These are phyloP conservation scores for Phlyctochytrium arcticum DNA, from an alignment of 192 early-diverging fungal genomes.

Conservation along the genomic window DNA sequence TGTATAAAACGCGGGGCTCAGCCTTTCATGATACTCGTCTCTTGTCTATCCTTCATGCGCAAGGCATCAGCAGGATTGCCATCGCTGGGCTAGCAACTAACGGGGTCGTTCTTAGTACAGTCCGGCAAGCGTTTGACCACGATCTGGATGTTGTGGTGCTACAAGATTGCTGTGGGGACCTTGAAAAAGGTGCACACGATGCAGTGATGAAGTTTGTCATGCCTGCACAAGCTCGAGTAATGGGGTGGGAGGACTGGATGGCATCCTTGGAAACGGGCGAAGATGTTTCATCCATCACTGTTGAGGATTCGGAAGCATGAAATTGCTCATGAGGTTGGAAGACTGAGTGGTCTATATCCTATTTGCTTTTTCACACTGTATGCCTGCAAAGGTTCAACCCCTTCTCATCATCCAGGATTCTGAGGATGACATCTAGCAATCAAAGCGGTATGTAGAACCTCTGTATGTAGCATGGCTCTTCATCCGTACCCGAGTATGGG, in stretches of 20 bases:
- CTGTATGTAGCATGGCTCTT: no score
- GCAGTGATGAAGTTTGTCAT: background rate
- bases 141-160: background rate
- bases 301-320: no score
- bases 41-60: background rate
- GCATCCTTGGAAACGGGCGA: no score
- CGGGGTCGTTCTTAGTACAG: background rate
- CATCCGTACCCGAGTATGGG: no score
- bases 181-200: background rate
- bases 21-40: background rate
- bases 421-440: no score
- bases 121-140: background rate
- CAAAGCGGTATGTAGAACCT: no score
- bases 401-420: no score
- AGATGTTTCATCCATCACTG: no score
- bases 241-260: background rate
- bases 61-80: background rate
- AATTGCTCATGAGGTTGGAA: no score
- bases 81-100: background rate
- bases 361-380: no score
- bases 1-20: background rate
- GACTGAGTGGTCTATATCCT: no score
- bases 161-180: background rate
- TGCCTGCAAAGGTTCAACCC: no score
- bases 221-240: background rate